Conservation (phyloP, 1,284 basidiomycete genomes). For the Pseudozyma tsukubaensis region DNA sequence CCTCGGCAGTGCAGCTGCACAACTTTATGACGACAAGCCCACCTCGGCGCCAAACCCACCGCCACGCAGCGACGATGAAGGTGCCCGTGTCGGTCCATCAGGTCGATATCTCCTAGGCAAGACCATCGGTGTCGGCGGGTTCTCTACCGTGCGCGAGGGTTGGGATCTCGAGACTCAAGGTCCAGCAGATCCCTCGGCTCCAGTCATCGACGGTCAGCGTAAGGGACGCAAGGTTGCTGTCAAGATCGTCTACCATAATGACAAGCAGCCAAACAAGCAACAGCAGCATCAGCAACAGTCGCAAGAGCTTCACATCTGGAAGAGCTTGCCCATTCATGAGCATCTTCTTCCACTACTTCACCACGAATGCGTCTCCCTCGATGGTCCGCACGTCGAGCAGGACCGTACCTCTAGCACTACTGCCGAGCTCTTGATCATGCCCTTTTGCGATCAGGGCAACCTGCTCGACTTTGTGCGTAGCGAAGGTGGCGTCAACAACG, state of each 20-base stretch:
- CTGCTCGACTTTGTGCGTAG: constrained; percentile 58
- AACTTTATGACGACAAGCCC: constrained; percentile 26
- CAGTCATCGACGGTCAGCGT: constrained; percentile 30
- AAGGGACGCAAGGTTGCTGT: constrained; percentile 49
- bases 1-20: constrained; percentile 41
- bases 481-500: constrained; percentile 36
- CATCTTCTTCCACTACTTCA: constrained; percentile 59
- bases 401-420: constrained; percentile 2
- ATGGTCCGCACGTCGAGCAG: background rate
- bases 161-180: constrained; percentile 49
- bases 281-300: constrained; percentile 10
- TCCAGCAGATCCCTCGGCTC: constrained; percentile 27
- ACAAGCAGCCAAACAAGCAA: constrained; percentile 7
- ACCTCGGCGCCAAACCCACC: constrained; percentile 27
- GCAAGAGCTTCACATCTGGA: constrained; percentile 59
- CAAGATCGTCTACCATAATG: constrained; percentile 56
- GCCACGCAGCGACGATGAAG: constrained; percentile 52
- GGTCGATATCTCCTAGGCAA: constrained; percentile 79
- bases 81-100: constrained; percentile 49
- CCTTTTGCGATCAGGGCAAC: constrained; percentile 55
- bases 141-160: constrained; percentile 83
- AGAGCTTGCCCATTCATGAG: constrained; percentile 48
- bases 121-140: constrained; percentile 84
- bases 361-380: constrained; percentile 44
- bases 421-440: constrained; percentile 59